Conservation (phyloP, 495 filamentous ascomycete genomes). For the Podospora didyma region DNA sequence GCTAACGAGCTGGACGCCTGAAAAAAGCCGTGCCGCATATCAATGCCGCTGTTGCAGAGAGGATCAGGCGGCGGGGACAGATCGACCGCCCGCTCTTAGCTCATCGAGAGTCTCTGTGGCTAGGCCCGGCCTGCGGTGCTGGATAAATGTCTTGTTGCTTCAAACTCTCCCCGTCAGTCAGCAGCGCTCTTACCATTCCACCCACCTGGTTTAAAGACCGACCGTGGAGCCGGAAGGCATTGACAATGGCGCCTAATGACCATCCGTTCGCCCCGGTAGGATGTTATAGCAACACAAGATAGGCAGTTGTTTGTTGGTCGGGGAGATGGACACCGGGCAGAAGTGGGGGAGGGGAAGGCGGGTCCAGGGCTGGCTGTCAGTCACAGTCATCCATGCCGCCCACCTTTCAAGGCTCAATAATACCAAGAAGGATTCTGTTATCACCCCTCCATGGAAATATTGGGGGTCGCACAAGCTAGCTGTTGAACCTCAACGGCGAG, state of each 20-base stretch:
- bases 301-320: background rate
- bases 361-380: background rate
- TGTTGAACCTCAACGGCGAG: too few species aligned
- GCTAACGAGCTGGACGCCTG: background rate
- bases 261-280: background rate
- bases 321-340: background rate
- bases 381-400: background rate
- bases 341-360: background rate
- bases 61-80: background rate
- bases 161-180: background rate
- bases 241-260: constrained; percentile 15
- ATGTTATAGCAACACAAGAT: background rate
- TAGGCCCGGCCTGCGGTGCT: background rate
- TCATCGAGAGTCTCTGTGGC: background rate
- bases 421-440: background rate
- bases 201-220: constrained; percentile 12
- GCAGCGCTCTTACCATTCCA: constrained; percentile 1
- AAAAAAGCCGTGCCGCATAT: background rate
- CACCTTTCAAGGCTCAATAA: background rate
- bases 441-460: background rate
- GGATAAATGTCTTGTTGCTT: background rate
- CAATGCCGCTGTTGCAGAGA: background rate
- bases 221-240: constrained; percentile 11
- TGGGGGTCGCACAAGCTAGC: background rate
- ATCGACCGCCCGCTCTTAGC: background rate